Evolutionary conservation across 495 filamentous ascomycete genomes (phyloP), one percentile per base, ranked within the genome.

Genomic region (Hypoxylon perforatum): DNA sequence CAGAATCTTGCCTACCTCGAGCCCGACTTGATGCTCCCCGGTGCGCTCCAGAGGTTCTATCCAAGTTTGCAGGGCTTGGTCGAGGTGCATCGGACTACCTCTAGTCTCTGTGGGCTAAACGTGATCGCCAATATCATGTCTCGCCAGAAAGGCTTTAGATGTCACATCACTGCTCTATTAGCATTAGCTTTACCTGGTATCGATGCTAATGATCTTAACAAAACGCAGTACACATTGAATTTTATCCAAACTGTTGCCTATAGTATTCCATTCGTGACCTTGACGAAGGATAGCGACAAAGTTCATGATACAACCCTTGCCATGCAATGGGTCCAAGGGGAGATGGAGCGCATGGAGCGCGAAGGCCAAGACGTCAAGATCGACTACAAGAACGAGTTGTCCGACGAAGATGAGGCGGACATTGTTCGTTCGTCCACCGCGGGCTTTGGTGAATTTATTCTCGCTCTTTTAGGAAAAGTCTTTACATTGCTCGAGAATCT

Each of bases 371-470:
- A 91, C 54, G 82, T 97, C 23, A 84, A 91, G 73, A 84, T 98
- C 61, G 90, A 96, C 75, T 99, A 99, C 79, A 82, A 88, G 33
- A 82, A 86, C 10, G 90, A 96, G 64, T 78, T 99, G 52, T 88
- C 84, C 53, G 93, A 97, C 70, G 86, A 91, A 59, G 91, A 94
- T 30, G 95, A 99, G 74, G 91, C 90, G 66, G 85, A 89, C 76
- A 97, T 98, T 50, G 82, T 97, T 41, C 90, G 93, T n/a, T 99
- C 96, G 19, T 98, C 95, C 0, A 99, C 95, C 0, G 91, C 94
- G 23, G 93, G 91, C 23, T 92, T 98, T 63, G 89, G 91, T 22
- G 94, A 98, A 73, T 99, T 97, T 70, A 82, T 97, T 21, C 83
- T 94, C 50, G 88, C 93, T 7, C 90, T 99, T 68, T 81, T 98